Evolutionary conservation across 257 asterid species (phyloP).

Genomic region (Ophiorrhiza pumila): DNA sequence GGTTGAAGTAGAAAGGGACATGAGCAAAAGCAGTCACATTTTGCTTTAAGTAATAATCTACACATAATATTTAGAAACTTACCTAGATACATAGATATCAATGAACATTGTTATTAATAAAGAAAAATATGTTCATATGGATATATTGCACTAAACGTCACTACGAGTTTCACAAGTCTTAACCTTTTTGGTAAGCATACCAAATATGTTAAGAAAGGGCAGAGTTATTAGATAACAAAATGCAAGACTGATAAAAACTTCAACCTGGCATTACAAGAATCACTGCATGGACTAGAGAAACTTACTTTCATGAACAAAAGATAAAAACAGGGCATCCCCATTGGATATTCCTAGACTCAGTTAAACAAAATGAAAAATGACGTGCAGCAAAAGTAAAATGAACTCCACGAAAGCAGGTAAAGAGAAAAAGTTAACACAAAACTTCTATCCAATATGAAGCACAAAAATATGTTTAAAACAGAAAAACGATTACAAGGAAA

Average conservation of each 20-base stretch:
- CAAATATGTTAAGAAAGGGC: background rate
- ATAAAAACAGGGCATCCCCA: background rate
- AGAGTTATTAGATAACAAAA: background rate
- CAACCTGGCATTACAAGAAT: background rate
- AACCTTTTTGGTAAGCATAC: background rate
- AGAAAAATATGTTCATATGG: background rate
- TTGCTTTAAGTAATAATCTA: background rate
- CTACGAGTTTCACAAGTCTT: background rate
- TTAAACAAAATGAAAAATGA: background rate
- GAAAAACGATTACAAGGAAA: background rate
- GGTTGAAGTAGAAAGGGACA: background rate
- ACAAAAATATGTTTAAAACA: background rate
- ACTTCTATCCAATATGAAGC: background rate
- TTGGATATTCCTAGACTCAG: background rate
- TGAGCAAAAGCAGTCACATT: background rate
- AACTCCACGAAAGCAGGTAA: background rate
- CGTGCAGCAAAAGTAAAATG: no score
- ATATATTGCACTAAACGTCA: background rate
- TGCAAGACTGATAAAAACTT: background rate
- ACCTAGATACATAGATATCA: background rate
- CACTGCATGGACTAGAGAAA: background rate
- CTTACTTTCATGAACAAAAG: background rate
- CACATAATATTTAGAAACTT: background rate
- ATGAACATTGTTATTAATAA: no score
- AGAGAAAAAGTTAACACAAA: background rate